phyloP scores from a whole-genome alignment of 2,329 filamentous ascomycete species.

The Cytospora piceae region DNA sequence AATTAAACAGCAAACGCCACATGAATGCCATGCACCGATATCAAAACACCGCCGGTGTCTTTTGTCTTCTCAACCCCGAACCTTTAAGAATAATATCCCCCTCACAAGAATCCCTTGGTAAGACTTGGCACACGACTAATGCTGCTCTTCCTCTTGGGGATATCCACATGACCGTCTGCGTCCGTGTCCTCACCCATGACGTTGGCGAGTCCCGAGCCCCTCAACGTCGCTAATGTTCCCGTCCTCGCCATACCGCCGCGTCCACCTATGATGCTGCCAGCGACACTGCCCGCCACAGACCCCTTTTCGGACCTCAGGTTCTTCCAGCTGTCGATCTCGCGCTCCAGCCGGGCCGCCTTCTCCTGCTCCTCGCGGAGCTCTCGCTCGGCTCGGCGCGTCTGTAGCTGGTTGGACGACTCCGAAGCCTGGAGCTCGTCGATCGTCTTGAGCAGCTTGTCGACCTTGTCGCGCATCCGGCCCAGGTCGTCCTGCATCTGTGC shows the following conservation, averaged over 20 bases:
- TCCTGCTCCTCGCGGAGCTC: constrained; percentile 89
- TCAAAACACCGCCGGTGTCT: background rate
- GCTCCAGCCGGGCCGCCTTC: constrained; percentile 78
- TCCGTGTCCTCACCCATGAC: constrained; percentile 41
- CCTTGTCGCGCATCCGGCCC: constrained; percentile 83
- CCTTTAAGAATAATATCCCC: constrained; percentile 8
- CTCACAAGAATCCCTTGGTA: constrained; percentile 72
- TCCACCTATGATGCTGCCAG: constrained; percentile 31
- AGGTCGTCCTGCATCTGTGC: constrained; percentile 81
- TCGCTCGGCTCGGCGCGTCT: constrained; percentile 82
- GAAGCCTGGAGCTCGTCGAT: constrained; percentile 93
- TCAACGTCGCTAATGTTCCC: constrained; percentile 42
- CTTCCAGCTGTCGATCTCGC: constrained; percentile 85
- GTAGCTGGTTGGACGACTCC: constrained; percentile 80
- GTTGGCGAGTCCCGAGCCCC: constrained; percentile 48
- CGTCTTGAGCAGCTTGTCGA: constrained; percentile 83
- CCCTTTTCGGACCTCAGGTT: constrained; percentile 70
- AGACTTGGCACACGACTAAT: constrained; percentile 67
- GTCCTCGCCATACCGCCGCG: constrained; percentile 36
- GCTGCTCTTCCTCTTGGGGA: constrained; percentile 69
- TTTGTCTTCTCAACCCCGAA: constrained; percentile 17
- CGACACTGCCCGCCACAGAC: constrained; percentile 36
- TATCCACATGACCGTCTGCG: constrained; percentile 53
- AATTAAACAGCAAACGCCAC: constrained; percentile 21
- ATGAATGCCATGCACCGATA: constrained; percentile 7